A percentile compares a stretch with the other conserved stretches of the same genome.
Evolutionary conservation across 2,329 filamentous ascomycete species (phyloP).

Genomic region (Ophiosphaerella korrae): DNA sequence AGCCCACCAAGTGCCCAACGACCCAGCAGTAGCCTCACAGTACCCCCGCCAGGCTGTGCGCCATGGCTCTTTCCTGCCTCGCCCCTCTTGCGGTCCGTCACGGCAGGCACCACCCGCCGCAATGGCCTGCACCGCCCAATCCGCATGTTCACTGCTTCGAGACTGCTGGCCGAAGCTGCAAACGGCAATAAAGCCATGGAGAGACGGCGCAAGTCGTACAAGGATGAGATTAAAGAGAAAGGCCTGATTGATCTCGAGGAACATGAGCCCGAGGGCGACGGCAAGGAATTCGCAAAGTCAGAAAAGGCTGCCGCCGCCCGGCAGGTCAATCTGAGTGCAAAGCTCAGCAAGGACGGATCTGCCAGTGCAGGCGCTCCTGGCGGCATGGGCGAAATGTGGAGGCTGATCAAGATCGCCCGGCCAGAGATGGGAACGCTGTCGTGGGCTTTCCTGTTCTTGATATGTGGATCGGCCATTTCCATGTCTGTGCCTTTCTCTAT

Average conservation of each 20-base stretch:
- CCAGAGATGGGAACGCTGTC: constrained; percentile 81
- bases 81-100: constrained; percentile 17
- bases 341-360: constrained; percentile 79
- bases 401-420: constrained; percentile 84
- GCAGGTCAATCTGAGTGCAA: constrained; percentile 86
- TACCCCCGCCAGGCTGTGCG: constrained; percentile 8
- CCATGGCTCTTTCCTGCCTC: constrained; percentile 18
- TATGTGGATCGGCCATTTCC: constrained; percentile 89
- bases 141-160: constrained; percentile 37
- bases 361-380: constrained; percentile 54
- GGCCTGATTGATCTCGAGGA: constrained; percentile 44
- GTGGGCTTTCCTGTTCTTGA: constrained; percentile 81
- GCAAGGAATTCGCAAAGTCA: constrained; percentile 70
- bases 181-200: constrained; percentile 19
- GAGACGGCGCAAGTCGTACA: constrained; percentile 41
- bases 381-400: constrained; percentile 75
- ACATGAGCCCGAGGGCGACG: constrained; percentile 57
- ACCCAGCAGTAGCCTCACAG: background rate
- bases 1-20: constrained; percentile 6
- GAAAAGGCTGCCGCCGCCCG: constrained; percentile 87
- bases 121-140: constrained; percentile 31
- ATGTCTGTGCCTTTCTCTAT: constrained; percentile 98
- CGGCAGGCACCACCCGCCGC: constrained; percentile 26
- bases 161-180: constrained; percentile 30
- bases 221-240: constrained; percentile 46